Base-by-base conservation (phyloP, 1,139 yeast genomes). In the Saccharomyces hybrid region DNA sequence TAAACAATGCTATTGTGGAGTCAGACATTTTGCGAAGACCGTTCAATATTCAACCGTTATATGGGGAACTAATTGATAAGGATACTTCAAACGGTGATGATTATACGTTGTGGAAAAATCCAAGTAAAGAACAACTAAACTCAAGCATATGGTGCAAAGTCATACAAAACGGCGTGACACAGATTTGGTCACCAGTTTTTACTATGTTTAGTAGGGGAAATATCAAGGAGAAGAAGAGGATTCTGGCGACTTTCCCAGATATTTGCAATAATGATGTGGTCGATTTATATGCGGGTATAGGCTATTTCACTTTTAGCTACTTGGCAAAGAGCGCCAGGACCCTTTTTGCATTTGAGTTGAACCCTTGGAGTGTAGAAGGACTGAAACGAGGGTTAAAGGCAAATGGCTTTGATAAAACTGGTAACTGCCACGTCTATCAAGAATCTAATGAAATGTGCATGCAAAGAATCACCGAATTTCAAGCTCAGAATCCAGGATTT, bases 161-260 rank as follows among this genome's bases (percentile, higher is more conserved):
- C 1, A 70, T 75, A 2, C 97, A 89, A 65, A 88, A 89, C 67
- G 90, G 90, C 1, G 81, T 89, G 5, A 73, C 69, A 57, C 97
- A 89, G 64, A 77, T 80, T 2, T 89, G 96, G 96, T 88, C 93
- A 3, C 97, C 97, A 0, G 67, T 77, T 53, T 85, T 82, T 64
- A 88, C 96, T 11, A 89, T 89, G 97, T 89, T 89, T 66, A 84
- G 91, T 42, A 70, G 96, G n/a, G 97, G 96, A 0, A 89, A 89
- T 65, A 81, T 89, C 61, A 86, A 85, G 59, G 97, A 89, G 64
- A 89, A 89, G 68, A 78, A 82, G 14, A 70, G 97, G 25, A 77
- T 89, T 0, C 67, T 85, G 52, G 74, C 73, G 30, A 55, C 57
- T 4, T 78, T 75, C 63, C 56, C 57, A 6, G 62, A 68, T 11